Conservation (phyloP, 768 basidiomycete genomes). For the Tricholoma hemisulphureum region DNA sequence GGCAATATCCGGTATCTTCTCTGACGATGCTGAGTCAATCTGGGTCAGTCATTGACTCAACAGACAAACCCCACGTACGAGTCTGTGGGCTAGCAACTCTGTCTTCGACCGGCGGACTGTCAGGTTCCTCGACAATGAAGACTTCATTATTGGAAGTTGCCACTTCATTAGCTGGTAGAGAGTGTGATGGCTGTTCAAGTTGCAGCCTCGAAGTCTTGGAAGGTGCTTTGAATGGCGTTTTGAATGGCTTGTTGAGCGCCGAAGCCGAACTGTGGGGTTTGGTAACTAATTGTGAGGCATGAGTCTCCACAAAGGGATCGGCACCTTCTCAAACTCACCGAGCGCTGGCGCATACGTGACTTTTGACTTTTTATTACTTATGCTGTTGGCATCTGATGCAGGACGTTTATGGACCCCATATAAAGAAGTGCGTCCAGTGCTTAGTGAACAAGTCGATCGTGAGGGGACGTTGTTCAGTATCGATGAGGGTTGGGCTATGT, state of each 20-base stretch:
- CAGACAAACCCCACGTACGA: neutral
- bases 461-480: neutral
- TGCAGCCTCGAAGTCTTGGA: slow-evolving; percentile 13
- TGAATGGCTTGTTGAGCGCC: slow-evolving; percentile 49
- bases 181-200: neutral
- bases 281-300: slow-evolving; percentile 35
- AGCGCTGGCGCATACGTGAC: slow-evolving; percentile 29
- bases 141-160: slow-evolving; percentile 4
- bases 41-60: too few relatives aligned
- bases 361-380: slow-evolving; percentile 33
- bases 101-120: neutral
- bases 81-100: neutral
- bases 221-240: slow-evolving; percentile 35
- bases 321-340: slow-evolving; percentile 21
- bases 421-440: neutral
- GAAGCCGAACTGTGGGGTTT: slow-evolving; percentile 43
- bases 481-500: neutral
- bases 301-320: neutral
- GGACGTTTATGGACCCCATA: slow-evolving; percentile 12
- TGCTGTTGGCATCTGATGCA: slow-evolving; percentile 3
- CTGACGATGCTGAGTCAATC: slow-evolving; percentile 4
- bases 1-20: slow-evolving; percentile 26
- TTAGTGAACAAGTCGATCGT: neutral
- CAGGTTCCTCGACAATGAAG: slow-evolving; percentile 1
- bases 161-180: neutral